Conservation (phyloP, 345 rosid species). For the Linum usitatissimum region DNA sequence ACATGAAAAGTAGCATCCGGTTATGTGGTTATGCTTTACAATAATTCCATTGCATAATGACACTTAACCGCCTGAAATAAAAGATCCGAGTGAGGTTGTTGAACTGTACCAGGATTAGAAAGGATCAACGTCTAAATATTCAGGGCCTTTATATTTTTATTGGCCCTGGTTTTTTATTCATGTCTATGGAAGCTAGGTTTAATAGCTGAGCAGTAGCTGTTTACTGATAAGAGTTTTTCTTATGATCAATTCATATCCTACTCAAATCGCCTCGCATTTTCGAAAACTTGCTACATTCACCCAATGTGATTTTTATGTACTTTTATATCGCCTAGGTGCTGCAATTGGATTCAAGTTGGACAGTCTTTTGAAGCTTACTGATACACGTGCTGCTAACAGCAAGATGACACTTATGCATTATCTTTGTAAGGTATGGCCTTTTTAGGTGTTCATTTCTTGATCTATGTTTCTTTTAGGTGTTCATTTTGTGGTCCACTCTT, state of each 20-base stretch:
- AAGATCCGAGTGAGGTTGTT: too few relatives aligned
- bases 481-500: not conserved
- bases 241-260: not conserved
- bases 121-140: not conserved
- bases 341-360: constrained; percentile 98
- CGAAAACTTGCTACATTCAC: not conserved
- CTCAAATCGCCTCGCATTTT: not conserved
- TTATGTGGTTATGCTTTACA: not conserved
- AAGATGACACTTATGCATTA: constrained; percentile 99
- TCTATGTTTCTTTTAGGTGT: not conserved
- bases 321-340: constrained; percentile 52
- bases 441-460: constrained; percentile 1
- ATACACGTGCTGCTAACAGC: constrained; percentile 83
- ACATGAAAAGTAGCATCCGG: not conserved
- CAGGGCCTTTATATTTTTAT: not conserved
- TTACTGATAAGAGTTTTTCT: not conserved
- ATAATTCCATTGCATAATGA: not conserved
- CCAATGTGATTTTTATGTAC: constrained; percentile 10
- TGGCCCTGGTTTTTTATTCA: not conserved
- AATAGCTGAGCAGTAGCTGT: not conserved
- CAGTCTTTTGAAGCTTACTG: constrained; percentile 84
- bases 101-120: not conserved
- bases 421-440: constrained; percentile 69
- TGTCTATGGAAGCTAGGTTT: not conserved
- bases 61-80: not conserved